phyloP scores from a whole-genome alignment of 2,329 filamentous ascomycete genomes.

The Chrysoporthe cubensis region DNA sequence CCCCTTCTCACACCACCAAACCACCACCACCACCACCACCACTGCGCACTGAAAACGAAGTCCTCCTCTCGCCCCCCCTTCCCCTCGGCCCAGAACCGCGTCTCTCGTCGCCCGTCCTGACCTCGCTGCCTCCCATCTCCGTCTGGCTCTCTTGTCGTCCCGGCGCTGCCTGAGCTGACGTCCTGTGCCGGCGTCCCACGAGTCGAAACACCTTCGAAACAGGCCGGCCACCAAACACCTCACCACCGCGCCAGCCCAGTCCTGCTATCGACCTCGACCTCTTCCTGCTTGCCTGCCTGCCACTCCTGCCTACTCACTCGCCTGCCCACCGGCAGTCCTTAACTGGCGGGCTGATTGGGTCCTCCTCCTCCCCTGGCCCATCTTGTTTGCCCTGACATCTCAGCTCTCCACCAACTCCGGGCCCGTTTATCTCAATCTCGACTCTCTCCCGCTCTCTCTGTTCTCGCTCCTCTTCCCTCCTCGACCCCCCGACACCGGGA shows the following conservation, averaged over 20 bases:
- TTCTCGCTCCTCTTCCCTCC: background rate
- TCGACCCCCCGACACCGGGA: too few species aligned
- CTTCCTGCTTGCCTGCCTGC: background rate
- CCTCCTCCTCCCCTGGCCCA: background rate
- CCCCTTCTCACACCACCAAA: too few species aligned
- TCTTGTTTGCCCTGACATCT: constrained; percentile 8
- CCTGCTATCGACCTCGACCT: background rate
- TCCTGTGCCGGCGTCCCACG: background rate
- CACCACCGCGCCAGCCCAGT: background rate
- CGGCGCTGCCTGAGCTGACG: background rate
- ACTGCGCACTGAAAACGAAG: too few species aligned
- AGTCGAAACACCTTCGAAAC: constrained; percentile 6
- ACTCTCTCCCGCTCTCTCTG: background rate
- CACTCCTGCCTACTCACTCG: background rate
- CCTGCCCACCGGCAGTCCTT: background rate
- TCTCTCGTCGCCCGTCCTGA: too few species aligned
- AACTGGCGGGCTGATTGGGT: background rate
- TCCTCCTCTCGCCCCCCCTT: too few species aligned
- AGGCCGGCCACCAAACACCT: background rate
- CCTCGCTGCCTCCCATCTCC: too few species aligned
- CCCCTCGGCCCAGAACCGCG: too few species aligned
- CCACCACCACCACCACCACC: too few species aligned
- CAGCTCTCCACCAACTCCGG: constrained; percentile 4
- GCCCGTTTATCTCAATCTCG: constrained; percentile 7
- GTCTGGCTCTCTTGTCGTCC: background rate